Base-by-base conservation (phyloP, 2,329 filamentous ascomycete genomes). In the Sporothrix dimorphospora region DNA sequence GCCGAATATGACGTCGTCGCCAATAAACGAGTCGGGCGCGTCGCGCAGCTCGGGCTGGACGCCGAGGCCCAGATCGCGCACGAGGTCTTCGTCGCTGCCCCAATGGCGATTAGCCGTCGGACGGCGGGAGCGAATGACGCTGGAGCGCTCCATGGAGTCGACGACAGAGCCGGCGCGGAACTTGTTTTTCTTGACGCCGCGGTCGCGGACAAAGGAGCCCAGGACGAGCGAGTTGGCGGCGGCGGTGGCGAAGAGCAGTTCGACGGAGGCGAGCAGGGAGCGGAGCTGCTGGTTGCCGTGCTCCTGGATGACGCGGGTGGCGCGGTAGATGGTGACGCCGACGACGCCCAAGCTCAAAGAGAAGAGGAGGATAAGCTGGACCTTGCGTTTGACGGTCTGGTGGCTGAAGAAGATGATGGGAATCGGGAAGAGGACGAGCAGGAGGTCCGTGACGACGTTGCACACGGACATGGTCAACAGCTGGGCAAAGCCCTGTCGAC, bases 21-120 rank as follows among this genome's bases (percentile, higher is more conserved):
- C 70, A 16, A 66, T 71, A 12, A 73, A 71, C 12, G 75, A 72
- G 3, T 77, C 75, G 19, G 78, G 79, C 1, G 75, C 77, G 12
- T 83, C 81, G 42, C 86, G 84, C 21, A 90, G 78, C 71, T 86
- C 83, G 0, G 84, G 84, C 51, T 87, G 83, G 3, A 89, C 86
- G 14, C 91, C 88, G 51, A 95, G 88, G 8, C 95, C 94, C 3
- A 97, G 78, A 73, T 91, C 92, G 68, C 92, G 86, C 4, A 97
- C 94, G 0, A 98, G 87, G 79, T 98, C 94, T 78, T 97, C 94
- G 77, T 98, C 95, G 76, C 94, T 97, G 57, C 93, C 94, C 90
- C 92, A 95, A 71, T 92, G 89, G 67, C 88, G 87, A 73, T 90
- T 82, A 59, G 91, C 74, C 12, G 86, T 85, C 75, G 83, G 86